Evolutionary conservation across 345 rosid species (phyloP), one percentile per base, ranked within the genome.

Genomic region (Camelina hispida): DNA sequence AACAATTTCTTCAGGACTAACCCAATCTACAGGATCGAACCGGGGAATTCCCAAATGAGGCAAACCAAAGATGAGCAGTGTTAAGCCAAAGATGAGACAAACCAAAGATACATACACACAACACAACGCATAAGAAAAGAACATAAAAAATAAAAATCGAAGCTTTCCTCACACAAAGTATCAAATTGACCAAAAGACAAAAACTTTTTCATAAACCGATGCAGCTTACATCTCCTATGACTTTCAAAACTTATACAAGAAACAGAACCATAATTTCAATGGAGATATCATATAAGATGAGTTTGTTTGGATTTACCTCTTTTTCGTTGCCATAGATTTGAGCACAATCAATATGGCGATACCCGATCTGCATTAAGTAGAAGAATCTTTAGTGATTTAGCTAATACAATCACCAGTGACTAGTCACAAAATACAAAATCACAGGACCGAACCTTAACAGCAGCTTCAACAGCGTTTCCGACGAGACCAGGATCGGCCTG

Each of bases 301-400:
- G 5, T 37, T 62, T 55, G 3, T 28, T 28, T 28, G 30, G 57
- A 1, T 42, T n/a, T 73, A 91, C 98, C 94, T 93, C 97, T 28
- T 85, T 85, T 65, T 91, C 93, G 22, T 93, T 93, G 23, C 61
- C 75, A 54, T 91, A 91, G 57, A 69, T 66, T 66, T 79, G 85
- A 73, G 97, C 96, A 78, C 98, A 89, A 73, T 91, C 96, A 22
- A 93, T 91, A 64, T 91, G 93, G 1, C 90, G 87, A 74, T 88
- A 93, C 2, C 97, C 97, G 22, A 78, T 76, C 98, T 93, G 84
- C 80, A 71, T 4, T 4, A 42, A 37, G 50, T 7, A 25, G 6
- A 53, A 38, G 42, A 38, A 9, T 9, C 42, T 2, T 38, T 3
- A 38, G 13, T 0, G 42, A 51, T 61, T 38, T 17, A 57, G 43